Evolutionary conservation across 148 eudicot genomes (phyloP).

Genomic region (Diospyros lotus): DNA sequence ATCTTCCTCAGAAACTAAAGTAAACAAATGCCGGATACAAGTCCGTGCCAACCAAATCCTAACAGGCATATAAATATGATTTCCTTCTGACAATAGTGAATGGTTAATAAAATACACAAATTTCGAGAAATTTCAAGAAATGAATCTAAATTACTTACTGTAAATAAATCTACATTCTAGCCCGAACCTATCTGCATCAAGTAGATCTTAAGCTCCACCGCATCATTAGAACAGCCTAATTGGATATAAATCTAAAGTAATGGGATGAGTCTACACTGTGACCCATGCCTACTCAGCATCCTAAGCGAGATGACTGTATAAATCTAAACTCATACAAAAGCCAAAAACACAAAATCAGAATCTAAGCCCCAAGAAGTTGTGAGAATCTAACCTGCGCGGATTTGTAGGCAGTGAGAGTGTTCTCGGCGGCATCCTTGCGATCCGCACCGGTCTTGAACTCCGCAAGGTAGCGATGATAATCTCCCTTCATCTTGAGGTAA

Average conservation of each 20-base stretch:
- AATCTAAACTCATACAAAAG: not conserved
- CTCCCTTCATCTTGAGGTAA: conserved; percentile 75
- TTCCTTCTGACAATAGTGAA: no score
- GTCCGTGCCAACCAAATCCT: no score
- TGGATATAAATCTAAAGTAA: not conserved
- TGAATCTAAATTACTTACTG: no score
- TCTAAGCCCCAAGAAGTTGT: not conserved
- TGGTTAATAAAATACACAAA: no score
- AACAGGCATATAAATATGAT: no score
- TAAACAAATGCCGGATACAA: no score
- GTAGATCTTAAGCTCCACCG: not conserved
- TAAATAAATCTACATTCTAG: not conserved
- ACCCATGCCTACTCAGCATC: no score
- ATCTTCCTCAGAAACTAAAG: no score
- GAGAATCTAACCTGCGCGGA: conserved; percentile 52
- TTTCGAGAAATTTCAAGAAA: no score
- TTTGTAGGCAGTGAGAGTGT: conserved; percentile 67
- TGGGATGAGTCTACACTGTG: no score
- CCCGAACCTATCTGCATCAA: not conserved
- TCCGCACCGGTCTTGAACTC: conserved; percentile 68
- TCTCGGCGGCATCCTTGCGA: conserved; percentile 73
- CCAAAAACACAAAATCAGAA: not conserved
- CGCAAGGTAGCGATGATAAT: conserved; percentile 67
- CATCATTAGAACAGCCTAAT: not conserved
- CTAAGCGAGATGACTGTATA: no score